Evolutionary conservation across 768 basidiomycete genomes (phyloP).

Genomic region (Udeniomyces megalosporus): DNA sequence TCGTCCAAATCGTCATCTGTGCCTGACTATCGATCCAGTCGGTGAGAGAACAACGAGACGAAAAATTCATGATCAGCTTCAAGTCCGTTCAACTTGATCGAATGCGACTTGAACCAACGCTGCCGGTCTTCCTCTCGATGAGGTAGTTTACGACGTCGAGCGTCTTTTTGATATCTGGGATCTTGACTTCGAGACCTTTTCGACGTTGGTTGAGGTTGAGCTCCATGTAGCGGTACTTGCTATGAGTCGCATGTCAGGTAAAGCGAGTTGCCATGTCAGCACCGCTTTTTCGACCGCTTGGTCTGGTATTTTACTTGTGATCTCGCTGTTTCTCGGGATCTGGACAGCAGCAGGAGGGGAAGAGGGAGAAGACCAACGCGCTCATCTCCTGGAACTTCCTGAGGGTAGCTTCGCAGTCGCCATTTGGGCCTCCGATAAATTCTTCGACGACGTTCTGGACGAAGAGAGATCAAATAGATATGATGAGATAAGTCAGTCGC

Average conservation of each 20-base stretch:
- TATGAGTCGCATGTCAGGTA: slow-evolving; percentile 28
- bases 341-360: too few species aligned
- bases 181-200: slow-evolving; percentile 72
- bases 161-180: slow-evolving; percentile 88
- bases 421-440: slow-evolving; percentile 63
- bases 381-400: slow-evolving; percentile 78
- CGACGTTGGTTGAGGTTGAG: slow-evolving; percentile 61
- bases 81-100: too few species aligned
- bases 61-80: too few species aligned
- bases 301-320: too few species aligned
- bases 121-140: slow-evolving; percentile 39
- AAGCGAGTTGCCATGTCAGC: neutral
- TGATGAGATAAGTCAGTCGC: neutral
- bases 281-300: too few species aligned
- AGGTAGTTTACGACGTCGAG: slow-evolving; percentile 67
- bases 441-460: slow-evolving; percentile 67
- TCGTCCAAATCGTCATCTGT: slow-evolving; percentile 36
- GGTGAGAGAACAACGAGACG: too few species aligned
- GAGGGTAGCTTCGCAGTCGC: slow-evolving; percentile 58
- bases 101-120: too few species aligned
- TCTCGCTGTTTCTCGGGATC: too few species aligned
- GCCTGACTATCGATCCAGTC: too few species aligned
- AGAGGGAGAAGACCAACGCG: slow-evolving; percentile 47
- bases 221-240: slow-evolving; percentile 99
- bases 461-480: neutral